Conservation (phyloP, 2,329 filamentous ascomycete genomes). For the Pseudogymnoascus sp. region DNA sequence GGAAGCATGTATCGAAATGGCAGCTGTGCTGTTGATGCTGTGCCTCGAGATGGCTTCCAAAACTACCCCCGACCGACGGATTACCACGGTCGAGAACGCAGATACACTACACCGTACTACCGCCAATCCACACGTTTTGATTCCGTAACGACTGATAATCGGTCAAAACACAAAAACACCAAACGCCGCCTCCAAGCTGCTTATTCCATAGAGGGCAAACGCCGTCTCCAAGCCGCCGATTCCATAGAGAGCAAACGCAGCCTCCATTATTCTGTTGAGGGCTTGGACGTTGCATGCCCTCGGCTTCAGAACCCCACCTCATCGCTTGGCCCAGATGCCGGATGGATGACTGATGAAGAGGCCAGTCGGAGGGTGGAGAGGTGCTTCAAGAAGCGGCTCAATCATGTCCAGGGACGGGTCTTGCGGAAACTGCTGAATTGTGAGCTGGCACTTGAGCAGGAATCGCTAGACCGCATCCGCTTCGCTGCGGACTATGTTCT, state of each 20-base stretch:
- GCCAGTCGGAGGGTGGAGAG: neutral
- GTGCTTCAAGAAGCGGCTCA: constrained; percentile 12
- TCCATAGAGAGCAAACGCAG: too few relatives aligned
- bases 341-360: neutral
- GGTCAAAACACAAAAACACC: neutral
- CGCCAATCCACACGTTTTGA: neutral
- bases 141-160: neutral
- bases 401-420: constrained; percentile 45
- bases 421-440: constrained; percentile 50
- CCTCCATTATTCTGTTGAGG: neutral
- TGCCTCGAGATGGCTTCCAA: constrained; percentile 5
- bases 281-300: neutral
- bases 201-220: neutral
- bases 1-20: constrained; percentile 8
- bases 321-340: neutral
- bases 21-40: neutral
- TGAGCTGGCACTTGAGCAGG: constrained; percentile 46
- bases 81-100: neutral
- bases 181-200: neutral
- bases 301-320: neutral
- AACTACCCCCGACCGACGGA: neutral
- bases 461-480: constrained; percentile 52
- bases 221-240: neutral
- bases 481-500: constrained; percentile 57
- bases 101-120: neutral